Percentiles rank a stretch among this genome's conserved stretches.
phyloP scores from a whole-genome alignment of 164 flowering plant species.

The Paratinospora sagittata region DNA sequence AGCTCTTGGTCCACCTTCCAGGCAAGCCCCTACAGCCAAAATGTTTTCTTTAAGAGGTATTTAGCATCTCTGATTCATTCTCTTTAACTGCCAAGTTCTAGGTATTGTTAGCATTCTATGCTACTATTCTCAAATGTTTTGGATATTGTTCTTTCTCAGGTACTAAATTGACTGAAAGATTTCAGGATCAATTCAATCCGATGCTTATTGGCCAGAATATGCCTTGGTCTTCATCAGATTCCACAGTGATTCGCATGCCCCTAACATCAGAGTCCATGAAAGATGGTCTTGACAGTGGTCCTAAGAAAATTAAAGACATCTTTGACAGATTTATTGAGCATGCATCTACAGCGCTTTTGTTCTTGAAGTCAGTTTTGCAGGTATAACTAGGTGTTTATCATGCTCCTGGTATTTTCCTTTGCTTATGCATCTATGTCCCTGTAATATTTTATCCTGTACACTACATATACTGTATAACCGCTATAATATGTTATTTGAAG shows the following conservation, averaged over 20 bases:
- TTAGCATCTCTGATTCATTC: neutral
- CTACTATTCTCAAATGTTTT: neutral
- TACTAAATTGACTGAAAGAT: slow-evolving; percentile 65
- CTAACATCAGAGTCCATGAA: slow-evolving; percentile 61
- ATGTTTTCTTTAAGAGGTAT: slow-evolving; percentile 82
- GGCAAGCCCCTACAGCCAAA: slow-evolving; percentile 60
- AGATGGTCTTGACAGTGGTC: slow-evolving; percentile 54
- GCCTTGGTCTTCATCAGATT: slow-evolving; percentile 54
- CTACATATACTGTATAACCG: no score
- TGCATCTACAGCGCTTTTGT: slow-evolving; percentile 63
- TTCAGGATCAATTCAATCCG: slow-evolving; percentile 84
- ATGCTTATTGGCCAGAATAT: slow-evolving; percentile 56
- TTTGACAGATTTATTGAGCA: slow-evolving; percentile 59
- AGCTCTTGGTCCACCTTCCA: slow-evolving; percentile 57
- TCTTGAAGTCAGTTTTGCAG: slow-evolving; percentile 81
- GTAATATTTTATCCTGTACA: no score
- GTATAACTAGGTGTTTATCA: slow-evolving; percentile 27
- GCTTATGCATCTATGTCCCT: neutral
- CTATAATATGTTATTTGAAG: no score
- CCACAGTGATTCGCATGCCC: slow-evolving; percentile 88
- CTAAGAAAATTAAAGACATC: slow-evolving; percentile 39
- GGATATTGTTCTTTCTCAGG: slow-evolving; percentile 37
- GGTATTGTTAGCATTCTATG: neutral
- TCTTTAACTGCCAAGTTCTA: neutral
- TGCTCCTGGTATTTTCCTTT: neutral